Base-by-base conservation (phyloP, 2,329 filamentous ascomycete species). In the Fusarium musae region DNA sequence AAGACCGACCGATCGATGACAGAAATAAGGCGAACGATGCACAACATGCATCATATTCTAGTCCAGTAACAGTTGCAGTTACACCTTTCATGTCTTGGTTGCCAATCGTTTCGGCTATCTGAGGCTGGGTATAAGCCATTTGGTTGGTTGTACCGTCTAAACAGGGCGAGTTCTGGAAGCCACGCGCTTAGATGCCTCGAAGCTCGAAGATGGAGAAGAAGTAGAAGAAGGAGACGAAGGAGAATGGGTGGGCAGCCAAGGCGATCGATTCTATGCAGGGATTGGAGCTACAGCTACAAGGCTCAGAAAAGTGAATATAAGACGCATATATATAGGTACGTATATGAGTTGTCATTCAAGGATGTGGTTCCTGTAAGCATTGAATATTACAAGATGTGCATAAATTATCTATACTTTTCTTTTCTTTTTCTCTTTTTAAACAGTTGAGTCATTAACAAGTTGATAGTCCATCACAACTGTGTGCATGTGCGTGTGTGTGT, bases 241-340 rank as follows among this genome's bases (percentile, higher is more conserved):
- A 28, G 23, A 23, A 23, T 23, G 56, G 47, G 59, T 54, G 56
- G 57, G 37, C 58, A 71, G 63, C 61, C 52, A 56, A 69, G 65
- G 60, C 52, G 52, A 67, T 66, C 56, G 60, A 49, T 42, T 26
- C 26, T 10, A 50, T 59, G 40, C 66, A 74, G 54, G 70, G 66
- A 39, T 70, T 34, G 11, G 43, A 53, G 34, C 47, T 36, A 34
- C 34, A 53, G 23, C n/a, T 9, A 46, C 17, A 21, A 30, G 43
- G 50, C 43, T 59, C 44, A 37, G 36, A 30, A 59, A 66, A 49
- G 63, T 57, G 36, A 43, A 59, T 21, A 37, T 16, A 32, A 59
- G 37, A 59, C 39, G 46, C 59, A 44, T 46, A 26, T 23, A 23
- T 23, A 23, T 23, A 23, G 23, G 23, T 23, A 23, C 3, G 23